Evolutionary conservation across 2,329 filamentous ascomycete genomes (phyloP), one percentile per base, ranked within the genome.

Genomic region (Stagonosporopsis vannaccii): DNA sequence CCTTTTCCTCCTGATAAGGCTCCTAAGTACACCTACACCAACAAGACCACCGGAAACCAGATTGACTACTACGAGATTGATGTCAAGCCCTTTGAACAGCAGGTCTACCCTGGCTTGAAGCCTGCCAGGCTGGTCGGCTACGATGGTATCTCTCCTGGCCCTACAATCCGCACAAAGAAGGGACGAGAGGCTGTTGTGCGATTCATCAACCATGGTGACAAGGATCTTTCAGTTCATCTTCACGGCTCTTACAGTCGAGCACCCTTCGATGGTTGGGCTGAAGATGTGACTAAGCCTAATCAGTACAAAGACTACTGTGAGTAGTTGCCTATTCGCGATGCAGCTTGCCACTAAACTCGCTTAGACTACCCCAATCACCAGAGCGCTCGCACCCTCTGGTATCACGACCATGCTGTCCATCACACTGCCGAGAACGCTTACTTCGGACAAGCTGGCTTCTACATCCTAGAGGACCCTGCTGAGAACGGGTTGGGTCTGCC

Each of bases 381-480:
- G 66, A 76, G 74, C 39, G 82, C 78, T 2, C 79, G 85, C 20
- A 78, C 82, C 1, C 72, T 86, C 17, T 87, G 84, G 85, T 87
- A 86, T 79, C 66, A 73, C 46, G 78, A 79, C 43, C 78, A 80
- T 55, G 77, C 77, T 6, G 67, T 75, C 30, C 68, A 73, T 26
- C 72, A 76, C 50, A 87, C 84, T 11, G 81, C 83, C 8, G 76
- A 82, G 51, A 86, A 87, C 62, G 83, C 82, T 26, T 86, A 85
- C 68, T 81, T 81, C 43, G 85, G 85, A 8, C 84, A 85, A 69
- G 81, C 83, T 17, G 85, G 84, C 8, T 80, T 82, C 46, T 86
- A 86, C 63, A 81, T 87, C 50, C 62, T 87, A 33, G 73, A 78
- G 11, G 84, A 87, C 63, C 69, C 78, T 12, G 77, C 76, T 2